These are phyloP conservation scores for Amoebophrya sp. DNA, from an alignment of 169 alveolate species.

Conservation along the genomic window DNA sequence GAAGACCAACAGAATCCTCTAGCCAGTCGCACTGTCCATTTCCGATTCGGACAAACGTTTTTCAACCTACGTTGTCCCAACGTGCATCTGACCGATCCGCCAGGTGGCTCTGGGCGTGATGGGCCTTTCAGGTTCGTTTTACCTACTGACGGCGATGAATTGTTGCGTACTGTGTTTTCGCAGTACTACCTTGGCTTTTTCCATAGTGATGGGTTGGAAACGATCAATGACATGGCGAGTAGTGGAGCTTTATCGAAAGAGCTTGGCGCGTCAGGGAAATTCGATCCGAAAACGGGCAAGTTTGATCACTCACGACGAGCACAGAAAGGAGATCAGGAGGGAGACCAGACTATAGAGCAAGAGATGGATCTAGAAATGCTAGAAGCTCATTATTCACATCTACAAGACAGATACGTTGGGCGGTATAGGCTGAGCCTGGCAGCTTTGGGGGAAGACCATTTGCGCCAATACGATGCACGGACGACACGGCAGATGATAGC, in stretches of 20 bases:
- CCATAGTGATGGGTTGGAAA: not conserved
- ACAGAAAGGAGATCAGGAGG: not conserved
- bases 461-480: not conserved
- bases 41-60: not conserved
- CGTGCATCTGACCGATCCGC: not conserved
- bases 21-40: not conserved
- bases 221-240: not conserved
- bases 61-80: not conserved
- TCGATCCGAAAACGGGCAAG: not conserved
- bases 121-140: not conserved
- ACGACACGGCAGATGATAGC: not conserved
- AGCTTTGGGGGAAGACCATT: not conserved
- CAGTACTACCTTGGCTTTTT: not conserved
- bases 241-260: not conserved
- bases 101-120: slow-evolving; percentile 5
- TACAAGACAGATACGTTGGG: not conserved
- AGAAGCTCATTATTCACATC: not conserved
- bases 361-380: too few species aligned
- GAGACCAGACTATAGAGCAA: too few species aligned
- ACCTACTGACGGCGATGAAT: not conserved
- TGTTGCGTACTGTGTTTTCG: not conserved
- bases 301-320: not conserved
- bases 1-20: not conserved
- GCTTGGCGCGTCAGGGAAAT: not conserved
- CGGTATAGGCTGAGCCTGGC: not conserved